Conservation (phyloP, 2,329 filamentous ascomycete genomes). For the Fusarium secorum region DNA sequence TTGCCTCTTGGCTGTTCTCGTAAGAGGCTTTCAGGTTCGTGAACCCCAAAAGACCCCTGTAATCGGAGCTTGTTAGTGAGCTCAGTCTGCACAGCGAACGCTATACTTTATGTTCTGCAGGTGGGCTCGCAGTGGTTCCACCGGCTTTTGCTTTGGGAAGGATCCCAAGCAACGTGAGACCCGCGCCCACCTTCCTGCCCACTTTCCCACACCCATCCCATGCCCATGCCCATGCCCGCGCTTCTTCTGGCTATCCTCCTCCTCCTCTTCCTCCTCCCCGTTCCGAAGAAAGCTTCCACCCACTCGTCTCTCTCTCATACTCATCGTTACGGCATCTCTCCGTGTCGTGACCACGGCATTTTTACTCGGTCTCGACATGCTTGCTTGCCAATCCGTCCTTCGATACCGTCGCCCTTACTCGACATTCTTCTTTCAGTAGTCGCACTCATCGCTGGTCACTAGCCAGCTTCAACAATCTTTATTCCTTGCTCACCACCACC, state of each 20-base stretch:
- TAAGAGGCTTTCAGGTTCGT: not conserved
- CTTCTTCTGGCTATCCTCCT: conserved; percentile 12
- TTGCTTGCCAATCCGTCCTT: conserved; percentile 39
- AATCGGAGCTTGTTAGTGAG: conserved; percentile 5
- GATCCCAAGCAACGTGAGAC: conserved; percentile 19
- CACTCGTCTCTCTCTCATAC: conserved; percentile 39
- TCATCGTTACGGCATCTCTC: conserved; percentile 20
- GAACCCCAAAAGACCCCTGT: conserved; percentile 19
- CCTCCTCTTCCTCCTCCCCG: conserved; percentile 21
- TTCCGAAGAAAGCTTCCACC: conserved; percentile 40
- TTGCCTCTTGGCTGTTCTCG: not conserved
- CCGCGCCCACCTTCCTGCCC: conserved; percentile 35
- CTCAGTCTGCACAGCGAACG: not conserved
- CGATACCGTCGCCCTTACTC: conserved; percentile 34
- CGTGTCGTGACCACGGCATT: conserved; percentile 36
- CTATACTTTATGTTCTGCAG: conserved; percentile 15
- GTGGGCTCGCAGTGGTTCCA: conserved; percentile 15
- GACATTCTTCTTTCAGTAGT: conserved; percentile 36
- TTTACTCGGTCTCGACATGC: conserved; percentile 39
- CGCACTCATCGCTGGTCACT: conserved; percentile 31
- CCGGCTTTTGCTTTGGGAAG: conserved; percentile 10
- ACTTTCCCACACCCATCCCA: conserved; percentile 27
- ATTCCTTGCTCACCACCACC: conserved; percentile 22
- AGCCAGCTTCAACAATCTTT: conserved; percentile 25
- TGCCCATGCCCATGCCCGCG: conserved; percentile 8